A percentile compares a stretch with the other conserved stretches of the same genome.
Conservation (phyloP, 176 grass and related monocot species). For the Oropetium thomaeum region DNA sequence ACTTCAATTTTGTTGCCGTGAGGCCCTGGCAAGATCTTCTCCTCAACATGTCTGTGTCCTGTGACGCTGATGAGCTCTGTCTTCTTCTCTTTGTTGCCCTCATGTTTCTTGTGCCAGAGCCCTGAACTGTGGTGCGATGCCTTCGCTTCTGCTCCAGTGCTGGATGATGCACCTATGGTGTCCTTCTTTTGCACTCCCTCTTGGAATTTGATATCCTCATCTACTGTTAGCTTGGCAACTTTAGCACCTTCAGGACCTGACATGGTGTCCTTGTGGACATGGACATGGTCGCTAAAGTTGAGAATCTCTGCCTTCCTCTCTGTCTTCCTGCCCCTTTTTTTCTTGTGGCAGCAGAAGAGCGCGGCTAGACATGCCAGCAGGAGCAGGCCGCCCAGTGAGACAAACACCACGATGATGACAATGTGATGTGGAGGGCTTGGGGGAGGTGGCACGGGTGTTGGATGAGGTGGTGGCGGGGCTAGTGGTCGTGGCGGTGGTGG, state of each 20-base stretch:
- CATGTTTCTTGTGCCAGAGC: slow-evolving; percentile 48
- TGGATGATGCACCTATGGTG: slow-evolving; percentile 5
- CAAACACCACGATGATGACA: slow-evolving; percentile 70
- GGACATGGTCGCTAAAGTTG: slow-evolving; percentile 56
- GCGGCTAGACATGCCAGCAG: slow-evolving; percentile 63
- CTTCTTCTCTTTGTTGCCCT: slow-evolving; percentile 23
- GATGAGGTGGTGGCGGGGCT: slow-evolving; percentile 27
- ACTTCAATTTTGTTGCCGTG: slow-evolving; percentile 34
- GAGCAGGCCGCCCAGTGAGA: slow-evolving; percentile 58
- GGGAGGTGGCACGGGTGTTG: slow-evolving; percentile 20
- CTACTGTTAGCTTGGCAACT: slow-evolving; percentile 31
- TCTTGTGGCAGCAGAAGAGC: slow-evolving; percentile 71
- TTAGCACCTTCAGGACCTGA: slow-evolving; percentile 39
- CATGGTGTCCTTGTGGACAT: slow-evolving; percentile 45
- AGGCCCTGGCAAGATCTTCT: slow-evolving; percentile 43
- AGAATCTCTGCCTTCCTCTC: slow-evolving; percentile 41
- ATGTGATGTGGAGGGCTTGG: slow-evolving; percentile 49
- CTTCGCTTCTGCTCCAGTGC: not conserved
- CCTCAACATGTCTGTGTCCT: slow-evolving; percentile 32
- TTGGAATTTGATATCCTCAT: slow-evolving; percentile 68
- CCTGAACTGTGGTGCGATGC: slow-evolving; percentile 13
- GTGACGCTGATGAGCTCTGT: slow-evolving; percentile 44
- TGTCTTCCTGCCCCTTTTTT: slow-evolving; percentile 30
- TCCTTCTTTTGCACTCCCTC: slow-evolving; percentile 50
- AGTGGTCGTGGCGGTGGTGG: not conserved